Base-by-base conservation (phyloP, 1,139 yeast species). In the Candida buenavistaensis region DNA sequence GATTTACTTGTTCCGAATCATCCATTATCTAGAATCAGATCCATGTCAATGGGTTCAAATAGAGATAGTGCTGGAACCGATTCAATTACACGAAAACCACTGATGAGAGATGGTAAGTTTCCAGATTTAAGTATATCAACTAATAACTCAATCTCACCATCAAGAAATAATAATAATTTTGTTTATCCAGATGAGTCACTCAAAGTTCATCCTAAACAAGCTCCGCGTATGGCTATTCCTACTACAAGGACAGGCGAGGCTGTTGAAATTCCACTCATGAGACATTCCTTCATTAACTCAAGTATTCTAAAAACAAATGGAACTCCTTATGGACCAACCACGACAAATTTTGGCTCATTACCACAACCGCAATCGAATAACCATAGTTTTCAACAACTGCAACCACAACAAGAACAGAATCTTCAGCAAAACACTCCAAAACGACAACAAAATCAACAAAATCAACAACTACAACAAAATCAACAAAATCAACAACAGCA, bases 191-290 rank as follows among this genome's bases (percentile, higher is more conserved):
- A 44, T 23, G 49, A 45, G 11, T 37, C 44, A 9, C 44, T 44
- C 7, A 52, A 51, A 26, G 34, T 51, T 0, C 50, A 50, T 35
- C 80, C 83, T 2, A 74, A 80, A 6, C 85, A 82, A 2, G 82
- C 90, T 0, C 92, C 90, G 1, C 74, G 72, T 48, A 78, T 86
- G 82, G 86, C 95, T 0, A 86, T 86, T 26, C 92, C 95, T 0
- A 85, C 95, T 0, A 83, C 94, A 0, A 61, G 89, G 40, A 75
- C 78, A 22, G 95, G 95, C 2, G 94, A 81, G 47, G 75, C 92
- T 0, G 76, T 85, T 5, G 94, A 85, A 51, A 84, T 85, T 14
- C 82, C 86, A 1, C 71, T 76, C 1, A 53, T 67, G 11, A 57
- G 60, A 41, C 59, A 54, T 21, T 51, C 59, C 5, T 52, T 45